Evolutionary conservation across 148 eudicot species (phyloP).

Genomic region (Gaultheria prostrata): DNA sequence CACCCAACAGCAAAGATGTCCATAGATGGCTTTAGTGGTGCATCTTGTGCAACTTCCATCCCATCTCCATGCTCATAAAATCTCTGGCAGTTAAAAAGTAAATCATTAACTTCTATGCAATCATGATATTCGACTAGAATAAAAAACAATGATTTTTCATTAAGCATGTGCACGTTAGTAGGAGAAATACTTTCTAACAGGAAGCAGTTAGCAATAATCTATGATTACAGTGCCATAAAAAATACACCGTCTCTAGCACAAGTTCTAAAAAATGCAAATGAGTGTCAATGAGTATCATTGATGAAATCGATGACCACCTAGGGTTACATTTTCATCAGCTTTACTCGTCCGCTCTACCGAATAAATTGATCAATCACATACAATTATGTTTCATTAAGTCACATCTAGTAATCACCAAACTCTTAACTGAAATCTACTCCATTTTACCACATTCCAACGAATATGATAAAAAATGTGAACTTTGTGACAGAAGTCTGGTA

Average conservation of each 20-base stretch:
- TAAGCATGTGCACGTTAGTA: not conserved
- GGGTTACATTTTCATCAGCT: not conserved
- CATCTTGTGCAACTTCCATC: conserved; percentile 75
- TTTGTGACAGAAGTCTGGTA: not conserved
- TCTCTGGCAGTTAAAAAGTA: conserved; percentile 51
- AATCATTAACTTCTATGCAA: not conserved
- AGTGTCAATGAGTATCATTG: not conserved
- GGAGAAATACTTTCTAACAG: not conserved
- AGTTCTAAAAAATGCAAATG: not conserved
- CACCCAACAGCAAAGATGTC: conserved; percentile 96
- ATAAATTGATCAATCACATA: not conserved
- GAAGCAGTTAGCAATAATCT: not conserved
- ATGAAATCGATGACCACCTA: not conserved
- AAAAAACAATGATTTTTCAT: not conserved
- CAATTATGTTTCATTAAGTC: not conserved
- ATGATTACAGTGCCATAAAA: not conserved
- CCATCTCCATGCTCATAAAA: conserved; percentile 98
- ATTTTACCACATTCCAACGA: not conserved
- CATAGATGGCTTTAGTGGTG: conserved; percentile 86
- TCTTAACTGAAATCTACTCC: not conserved
- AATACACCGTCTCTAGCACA: not conserved
- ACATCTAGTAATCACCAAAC: not conserved
- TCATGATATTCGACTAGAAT: not conserved
- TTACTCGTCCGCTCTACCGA: not conserved
- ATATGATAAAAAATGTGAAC: not conserved